phyloP scores from a whole-genome alignment of 2,329 filamentous ascomycete species.

The Fusarium armeniacum region DNA sequence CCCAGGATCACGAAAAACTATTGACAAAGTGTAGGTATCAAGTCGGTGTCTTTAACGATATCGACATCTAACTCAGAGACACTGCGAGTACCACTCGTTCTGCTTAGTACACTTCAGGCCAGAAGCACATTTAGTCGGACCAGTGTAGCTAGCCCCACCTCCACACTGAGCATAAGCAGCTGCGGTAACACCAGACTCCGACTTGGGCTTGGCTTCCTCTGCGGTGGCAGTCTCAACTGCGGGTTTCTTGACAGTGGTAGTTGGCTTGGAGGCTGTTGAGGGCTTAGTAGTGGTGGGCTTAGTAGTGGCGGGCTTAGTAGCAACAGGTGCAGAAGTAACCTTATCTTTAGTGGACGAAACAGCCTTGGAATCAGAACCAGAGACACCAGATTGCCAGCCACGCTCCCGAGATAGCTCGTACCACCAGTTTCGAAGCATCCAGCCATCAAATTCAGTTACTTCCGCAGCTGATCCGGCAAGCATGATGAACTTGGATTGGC shows the following conservation, averaged over 20 bases:
- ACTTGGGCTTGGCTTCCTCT: background rate
- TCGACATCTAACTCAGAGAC: slow-evolving; percentile 18
- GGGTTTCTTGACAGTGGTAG: background rate
- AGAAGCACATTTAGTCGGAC: slow-evolving; percentile 42
- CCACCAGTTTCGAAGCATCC: slow-evolving; percentile 66
- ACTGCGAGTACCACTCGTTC: slow-evolving; percentile 51
- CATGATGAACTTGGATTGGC: slow-evolving; percentile 62
- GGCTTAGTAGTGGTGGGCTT: background rate
- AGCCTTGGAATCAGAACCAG: slow-evolving; percentile 2
- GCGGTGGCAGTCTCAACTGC: background rate
- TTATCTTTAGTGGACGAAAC: background rate
- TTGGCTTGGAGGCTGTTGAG: background rate
- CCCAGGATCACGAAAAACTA: no score
- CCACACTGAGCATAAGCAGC: slow-evolving; percentile 45
- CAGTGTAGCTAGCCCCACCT: slow-evolving; percentile 41
- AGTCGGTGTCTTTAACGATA: no score
- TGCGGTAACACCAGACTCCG: background rate
- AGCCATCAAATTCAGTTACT: slow-evolving; percentile 64
- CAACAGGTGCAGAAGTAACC: background rate
- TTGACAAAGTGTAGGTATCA: no score
- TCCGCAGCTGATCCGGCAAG: slow-evolving; percentile 58
- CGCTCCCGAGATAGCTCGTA: slow-evolving; percentile 52
- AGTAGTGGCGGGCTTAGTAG: background rate
- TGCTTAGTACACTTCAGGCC: slow-evolving; percentile 43
- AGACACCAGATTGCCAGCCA: slow-evolving; percentile 44